Percentiles rank a stretch among this genome's conserved stretches.
phyloP scores from a whole-genome alignment of 441 rosid genomes.

The Brassica hybrid region DNA sequence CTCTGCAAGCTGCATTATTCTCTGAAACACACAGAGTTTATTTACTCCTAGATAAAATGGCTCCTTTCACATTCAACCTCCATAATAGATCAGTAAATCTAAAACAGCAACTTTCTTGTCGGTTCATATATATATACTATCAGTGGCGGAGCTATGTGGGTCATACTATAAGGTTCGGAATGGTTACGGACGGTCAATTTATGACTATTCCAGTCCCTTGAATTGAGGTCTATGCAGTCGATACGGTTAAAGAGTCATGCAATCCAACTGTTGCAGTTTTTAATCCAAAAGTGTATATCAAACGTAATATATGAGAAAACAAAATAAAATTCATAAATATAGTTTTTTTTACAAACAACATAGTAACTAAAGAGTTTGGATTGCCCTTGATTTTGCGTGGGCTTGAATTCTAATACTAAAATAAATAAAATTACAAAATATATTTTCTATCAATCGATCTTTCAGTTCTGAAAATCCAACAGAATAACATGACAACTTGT shows the following conservation, averaged over 20 bases:
- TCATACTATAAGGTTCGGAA: not conserved
- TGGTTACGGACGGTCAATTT: not conserved
- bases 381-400: not conserved
- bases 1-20: conserved; percentile 29
- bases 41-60: not conserved
- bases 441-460: too few species aligned
- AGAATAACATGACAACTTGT: not conserved
- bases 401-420: not conserved
- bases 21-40: conserved; percentile 20
- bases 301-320: not conserved
- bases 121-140: not conserved
- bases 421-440: not conserved
- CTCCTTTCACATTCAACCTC: not conserved
- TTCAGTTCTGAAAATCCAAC: not conserved
- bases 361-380: not conserved
- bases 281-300: not conserved
- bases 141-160: too few species aligned
- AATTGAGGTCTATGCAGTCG: not conserved
- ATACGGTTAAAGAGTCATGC: not conserved
- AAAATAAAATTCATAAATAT: too few species aligned
- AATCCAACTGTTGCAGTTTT: not conserved
- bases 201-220: not conserved
- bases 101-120: not conserved
- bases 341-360: too few species aligned
- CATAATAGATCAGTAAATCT: not conserved